Conservation (phyloP, 2,329 filamentous ascomycete genomes). For the Pezicula carpinea region DNA sequence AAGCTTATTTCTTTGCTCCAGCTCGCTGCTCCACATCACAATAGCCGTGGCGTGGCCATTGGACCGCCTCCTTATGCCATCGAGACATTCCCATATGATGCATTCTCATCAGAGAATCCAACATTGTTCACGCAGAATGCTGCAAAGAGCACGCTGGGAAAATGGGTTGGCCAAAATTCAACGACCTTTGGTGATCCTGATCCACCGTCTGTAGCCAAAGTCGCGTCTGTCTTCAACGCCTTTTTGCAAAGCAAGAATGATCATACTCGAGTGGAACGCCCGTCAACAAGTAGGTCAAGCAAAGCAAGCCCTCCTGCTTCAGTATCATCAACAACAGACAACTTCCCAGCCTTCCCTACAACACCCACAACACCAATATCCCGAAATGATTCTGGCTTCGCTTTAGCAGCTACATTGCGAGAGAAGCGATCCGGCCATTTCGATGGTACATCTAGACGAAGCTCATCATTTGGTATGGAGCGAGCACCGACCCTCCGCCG, state of each 20-base stretch:
- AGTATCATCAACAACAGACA: constrained; percentile 71
- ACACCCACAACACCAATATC: constrained; percentile 78
- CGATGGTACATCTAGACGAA: constrained; percentile 68
- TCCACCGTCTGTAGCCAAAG: constrained; percentile 37
- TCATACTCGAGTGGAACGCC: constrained; percentile 64
- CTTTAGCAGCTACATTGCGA: constrained; percentile 76
- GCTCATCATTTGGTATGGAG: constrained; percentile 86
- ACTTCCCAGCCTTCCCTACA: constrained; percentile 70
- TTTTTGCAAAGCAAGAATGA: constrained; percentile 75
- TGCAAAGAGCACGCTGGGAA: constrained; percentile 68
- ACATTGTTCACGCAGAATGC: constrained; percentile 73
- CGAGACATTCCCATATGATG: constrained; percentile 86
- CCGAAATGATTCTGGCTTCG: constrained; percentile 86
- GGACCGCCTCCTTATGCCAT: constrained; percentile 90
- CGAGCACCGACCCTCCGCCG: constrained; percentile 62
- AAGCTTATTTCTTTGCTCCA: constrained; percentile 88
- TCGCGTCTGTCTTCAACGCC: constrained; percentile 80
- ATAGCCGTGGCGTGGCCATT: constrained; percentile 78
- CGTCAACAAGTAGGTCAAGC: constrained; percentile 66
- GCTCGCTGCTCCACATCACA: constrained; percentile 83
- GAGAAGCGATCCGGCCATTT: constrained; percentile 96
- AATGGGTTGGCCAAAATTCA: constrained; percentile 86
- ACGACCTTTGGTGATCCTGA: constrained; percentile 71
- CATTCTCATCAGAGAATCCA: constrained; percentile 82
- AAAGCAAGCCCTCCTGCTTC: constrained; percentile 59